Evolutionary conservation across 306 rosid species (phyloP), one percentile per base, ranked within the genome.

Genomic region (Delonix regia): DNA sequence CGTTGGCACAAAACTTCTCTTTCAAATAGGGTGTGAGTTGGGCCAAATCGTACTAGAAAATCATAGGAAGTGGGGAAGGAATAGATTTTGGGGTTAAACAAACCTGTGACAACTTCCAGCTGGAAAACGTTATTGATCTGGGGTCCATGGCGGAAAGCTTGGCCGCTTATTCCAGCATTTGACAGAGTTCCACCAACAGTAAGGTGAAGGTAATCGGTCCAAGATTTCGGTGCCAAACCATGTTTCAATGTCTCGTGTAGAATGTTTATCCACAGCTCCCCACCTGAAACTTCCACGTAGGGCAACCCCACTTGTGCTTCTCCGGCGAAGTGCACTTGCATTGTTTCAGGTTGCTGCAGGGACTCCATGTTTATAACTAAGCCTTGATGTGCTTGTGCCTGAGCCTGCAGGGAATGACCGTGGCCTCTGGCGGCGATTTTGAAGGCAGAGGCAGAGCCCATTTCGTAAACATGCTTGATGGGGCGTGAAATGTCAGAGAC

Each of bases 151-250:
- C 64, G 81, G 83, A 96, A 96, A 49, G 99, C 97, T 82, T 96
- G 98, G 4, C 99, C 99, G 33, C 99, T 96, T 39, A 96, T 88
- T 52, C 99, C 98, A 51, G 98, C 99, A 71, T 91, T 87, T 36
- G 99, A 96, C 52, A 95, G 89, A 73, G 99, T 95, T 14, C 99
- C 99, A 3, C 99, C 99, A 67, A 91, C 99, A 34, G 94, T 93
- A 30, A 96, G 98, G 53, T 89, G 89, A 82, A 96, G 94, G 63
- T 96, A 96, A 85, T 96, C 99, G 10, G 99, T 96, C 99, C 99
- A 96, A 52, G 98, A 96, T 60, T 93, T 96, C 8, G 99, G 99
- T 47, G 99, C 90, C 69, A 96, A 69, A 59, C 98, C 99, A 79
- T 84, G 74, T 83, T 87, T 82, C 24, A 96, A 90, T 48, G 98